A percentile compares a stretch with the other conserved stretches of the same genome.
These are phyloP conservation scores for Chlorella vulgaris DNA, from an alignment of 139 green algal species.

Conservation along the genomic window DNA sequence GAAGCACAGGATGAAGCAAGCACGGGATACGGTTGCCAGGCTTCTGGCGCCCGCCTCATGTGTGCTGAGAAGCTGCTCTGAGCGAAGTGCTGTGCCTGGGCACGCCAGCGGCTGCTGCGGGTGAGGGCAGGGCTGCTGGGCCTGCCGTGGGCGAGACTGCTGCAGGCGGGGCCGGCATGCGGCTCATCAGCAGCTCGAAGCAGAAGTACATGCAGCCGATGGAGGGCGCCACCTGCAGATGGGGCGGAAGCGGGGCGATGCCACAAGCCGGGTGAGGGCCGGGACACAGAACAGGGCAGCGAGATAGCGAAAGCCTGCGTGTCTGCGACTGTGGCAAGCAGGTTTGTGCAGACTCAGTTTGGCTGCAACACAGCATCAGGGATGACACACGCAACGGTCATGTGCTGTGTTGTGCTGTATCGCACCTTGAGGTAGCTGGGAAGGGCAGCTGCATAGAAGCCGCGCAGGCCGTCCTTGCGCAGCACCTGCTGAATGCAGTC, in stretches of 20 bases:
- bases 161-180: conserved; percentile 8
- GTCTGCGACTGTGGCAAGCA: too few species aligned
- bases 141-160: not conserved
- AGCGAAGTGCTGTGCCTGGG: not conserved
- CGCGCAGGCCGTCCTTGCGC: conserved; percentile 4
- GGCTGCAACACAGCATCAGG: too few species aligned
- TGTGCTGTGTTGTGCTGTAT: not conserved
- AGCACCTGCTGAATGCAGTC: conserved; percentile 26
- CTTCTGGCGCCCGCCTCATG: too few species aligned
- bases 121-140: not conserved
- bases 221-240: conserved; percentile 9
- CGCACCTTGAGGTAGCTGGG: conserved; percentile 33
- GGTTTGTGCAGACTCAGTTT: too few species aligned
- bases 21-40: too few species aligned
- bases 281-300: not conserved
- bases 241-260: not conserved
- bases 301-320: not conserved
- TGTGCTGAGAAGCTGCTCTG: not conserved
- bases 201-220: conserved; percentile 31
- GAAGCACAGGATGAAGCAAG: too few species aligned
- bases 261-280: not conserved
- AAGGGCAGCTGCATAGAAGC: conserved; percentile 32
- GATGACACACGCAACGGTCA: too few species aligned
- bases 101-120: not conserved
- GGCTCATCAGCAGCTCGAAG: conserved; percentile 6